phyloP scores from a whole-genome alignment of 441 rosid species.

The Mallotus repandus region DNA sequence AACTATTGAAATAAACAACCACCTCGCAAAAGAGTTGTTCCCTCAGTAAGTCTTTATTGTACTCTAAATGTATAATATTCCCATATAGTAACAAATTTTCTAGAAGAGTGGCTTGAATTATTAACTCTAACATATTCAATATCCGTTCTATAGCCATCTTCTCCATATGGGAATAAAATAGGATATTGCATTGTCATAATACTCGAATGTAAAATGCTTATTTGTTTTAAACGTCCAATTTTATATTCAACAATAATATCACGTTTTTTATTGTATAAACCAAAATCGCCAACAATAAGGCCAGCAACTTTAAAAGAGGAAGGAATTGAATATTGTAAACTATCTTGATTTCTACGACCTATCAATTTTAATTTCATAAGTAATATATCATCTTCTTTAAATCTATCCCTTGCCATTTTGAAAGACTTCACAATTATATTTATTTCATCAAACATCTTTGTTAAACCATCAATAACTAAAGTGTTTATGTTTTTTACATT shows the following conservation, averaged over 20 bases:
- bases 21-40: not conserved
- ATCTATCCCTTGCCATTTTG: too few relatives aligned
- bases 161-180: not conserved
- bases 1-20: not conserved
- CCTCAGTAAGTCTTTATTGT: not conserved
- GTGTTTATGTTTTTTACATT: too few relatives aligned
- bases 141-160: not conserved
- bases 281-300: not conserved
- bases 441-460: too few relatives aligned
- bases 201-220: not conserved
- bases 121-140: not conserved
- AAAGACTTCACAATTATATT: too few relatives aligned
- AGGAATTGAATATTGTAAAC: too few relatives aligned
- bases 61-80: not conserved
- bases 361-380: too few relatives aligned
- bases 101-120: accelerated
- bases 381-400: too few relatives aligned
- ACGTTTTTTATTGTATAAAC: not conserved
- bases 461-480: too few relatives aligned
- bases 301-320: too few relatives aligned
- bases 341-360: too few relatives aligned
- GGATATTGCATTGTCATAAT: not conserved
- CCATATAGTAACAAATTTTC: not conserved
- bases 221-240: not conserved
- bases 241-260: not conserved